Evolutionary conservation across 202 grass and related monocot species (phyloP), one percentile per base, ranked within the genome.

Genomic region (Schoenoplectus triqueter): DNA sequence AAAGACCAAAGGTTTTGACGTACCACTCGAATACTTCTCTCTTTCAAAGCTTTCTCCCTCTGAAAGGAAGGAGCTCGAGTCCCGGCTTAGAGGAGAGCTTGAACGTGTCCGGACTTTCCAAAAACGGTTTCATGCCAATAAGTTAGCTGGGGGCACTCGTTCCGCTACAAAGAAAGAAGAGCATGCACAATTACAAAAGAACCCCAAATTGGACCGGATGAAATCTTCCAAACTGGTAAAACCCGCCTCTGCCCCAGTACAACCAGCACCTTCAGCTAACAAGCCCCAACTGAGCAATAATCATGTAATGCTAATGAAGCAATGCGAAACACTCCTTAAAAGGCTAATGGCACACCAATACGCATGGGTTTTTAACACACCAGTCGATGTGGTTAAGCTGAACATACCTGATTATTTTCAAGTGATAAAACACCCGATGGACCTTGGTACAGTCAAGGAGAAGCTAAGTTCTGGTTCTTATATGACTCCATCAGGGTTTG

Each of bases 391-490:
- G 57, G 88, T 90, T 21, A 91, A 92, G 80, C 66, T 92, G n/a
- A 91, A 91, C 55, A 80, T 99, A 77, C 96, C 96, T 57, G 96
- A 99, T 91, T 99, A 99, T 89, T 94, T 91, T 68, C 69, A 91
- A 71, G 88, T 96, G 73, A 85, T 99, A 75, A 92, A 96, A 83
- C 69, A 89, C 49, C 96, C 96, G 22, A 99, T 99, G 96, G 96
- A 99, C 87, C 87, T 99, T 68, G 91, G 96, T n/a, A 96, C 96
- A 2, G 61, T 99, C 39, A 88, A 94, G 84, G 93, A 89, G 70
- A 99, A 85, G 84, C 19, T 99, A 44, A 84, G 84, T 76, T 86
- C 84, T 10, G 89, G 90, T 64, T 67, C 78, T 80, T 99, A 99
- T 70, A 18, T 78, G 66, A 95, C 79, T 22, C 91, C 93, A 59